Percentiles rank a stretch among this genome's conserved stretches.
phyloP scores from a whole-genome alignment of 2,329 filamentous ascomycete genomes.

The Xylariaceae sp. region DNA sequence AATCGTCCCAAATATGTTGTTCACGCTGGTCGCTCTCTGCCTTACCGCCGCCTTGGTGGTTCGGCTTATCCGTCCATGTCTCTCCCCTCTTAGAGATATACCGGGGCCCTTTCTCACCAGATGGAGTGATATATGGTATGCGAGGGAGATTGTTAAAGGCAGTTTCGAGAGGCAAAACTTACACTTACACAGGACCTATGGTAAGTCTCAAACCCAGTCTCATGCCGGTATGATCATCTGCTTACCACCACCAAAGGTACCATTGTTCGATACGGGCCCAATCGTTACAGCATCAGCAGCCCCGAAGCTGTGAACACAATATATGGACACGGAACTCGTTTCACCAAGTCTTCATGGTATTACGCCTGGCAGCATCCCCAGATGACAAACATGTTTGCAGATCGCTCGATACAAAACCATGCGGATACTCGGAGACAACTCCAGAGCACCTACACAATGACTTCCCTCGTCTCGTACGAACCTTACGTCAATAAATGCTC shows the following conservation, averaged over 20 bases:
- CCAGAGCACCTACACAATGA: slow-evolving; percentile 34
- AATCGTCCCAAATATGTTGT: too few species aligned
- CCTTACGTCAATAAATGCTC: slow-evolving; percentile 33
- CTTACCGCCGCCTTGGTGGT: too few species aligned
- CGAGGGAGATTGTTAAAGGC: slow-evolving; percentile 6
- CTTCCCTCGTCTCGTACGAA: slow-evolving; percentile 34
- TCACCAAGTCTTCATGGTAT: slow-evolving; percentile 36
- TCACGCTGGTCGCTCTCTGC: too few species aligned
- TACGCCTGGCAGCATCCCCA: slow-evolving; percentile 21
- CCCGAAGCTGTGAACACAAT: slow-evolving; percentile 39
- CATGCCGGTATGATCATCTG: not conserved
- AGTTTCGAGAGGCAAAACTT: slow-evolving; percentile 9
- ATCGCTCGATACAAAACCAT: slow-evolving; percentile 28
- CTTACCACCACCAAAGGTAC: slow-evolving; percentile 19
- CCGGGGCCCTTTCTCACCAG: slow-evolving; percentile 14
- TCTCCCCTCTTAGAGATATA: slow-evolving; percentile 5
- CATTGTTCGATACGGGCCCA: slow-evolving; percentile 46
- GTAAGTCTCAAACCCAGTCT: not conserved
- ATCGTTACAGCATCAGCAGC: slow-evolving; percentile 46
- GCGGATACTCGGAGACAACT: slow-evolving; percentile 27
- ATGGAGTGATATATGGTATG: slow-evolving; percentile 10
- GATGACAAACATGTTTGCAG: slow-evolving; percentile 30
- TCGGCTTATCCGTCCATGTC: too few species aligned
- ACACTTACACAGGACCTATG: slow-evolving; percentile 7
- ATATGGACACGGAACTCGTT: slow-evolving; percentile 38